Base-by-base conservation (phyloP, 805 yeast species). In the Lachancea nothofagi region DNA sequence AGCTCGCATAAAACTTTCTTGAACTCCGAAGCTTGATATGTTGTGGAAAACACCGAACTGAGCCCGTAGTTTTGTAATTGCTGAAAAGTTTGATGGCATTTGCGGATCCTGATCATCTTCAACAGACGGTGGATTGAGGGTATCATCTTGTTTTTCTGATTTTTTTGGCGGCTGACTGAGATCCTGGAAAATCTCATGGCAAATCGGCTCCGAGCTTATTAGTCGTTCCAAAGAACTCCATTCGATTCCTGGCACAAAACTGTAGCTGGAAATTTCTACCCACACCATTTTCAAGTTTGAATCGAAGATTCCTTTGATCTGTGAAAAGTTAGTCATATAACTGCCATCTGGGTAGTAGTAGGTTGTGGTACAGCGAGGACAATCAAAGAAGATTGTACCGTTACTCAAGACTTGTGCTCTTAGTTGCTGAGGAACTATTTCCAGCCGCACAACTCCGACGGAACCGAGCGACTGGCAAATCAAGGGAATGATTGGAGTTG, bases 261-360 rank as follows among this genome's bases (percentile, higher is more conserved):
- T 66, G 40, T 67, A 69, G 4, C 72, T 59, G 19, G 72, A 73
- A 45, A 81, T 64, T 51, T 84, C 94, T 30, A 82, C 57, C 77
- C 83, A 82, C 48, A 85, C 94, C 21, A 87, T 73, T 46, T 75
- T 72, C 44, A 84, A 64, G 38, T 71, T 73, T 23, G 80, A 66
- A 53, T 77, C 80, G 62, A 86, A 73, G 5, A 77, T 66, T 7
- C 83, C 75, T 46, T 77, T 77, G 29, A 80, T 61, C 14, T 74
- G 75, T 0, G 90, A 85, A 42, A 69, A 67, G 34, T 80, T 72
- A 7, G 75, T 71, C 7, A 83, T 77, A 48, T 72, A 71, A 2
- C 89, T 78, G 0, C 93, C 94, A 59, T 85, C 95, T 2, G 65
- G 59, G 54, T 77, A 83, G 57, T 73, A 68, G 47, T 70, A 73